Conservation (phyloP, 768 basidiomycete species). For the Amanita subjunquillea region DNA sequence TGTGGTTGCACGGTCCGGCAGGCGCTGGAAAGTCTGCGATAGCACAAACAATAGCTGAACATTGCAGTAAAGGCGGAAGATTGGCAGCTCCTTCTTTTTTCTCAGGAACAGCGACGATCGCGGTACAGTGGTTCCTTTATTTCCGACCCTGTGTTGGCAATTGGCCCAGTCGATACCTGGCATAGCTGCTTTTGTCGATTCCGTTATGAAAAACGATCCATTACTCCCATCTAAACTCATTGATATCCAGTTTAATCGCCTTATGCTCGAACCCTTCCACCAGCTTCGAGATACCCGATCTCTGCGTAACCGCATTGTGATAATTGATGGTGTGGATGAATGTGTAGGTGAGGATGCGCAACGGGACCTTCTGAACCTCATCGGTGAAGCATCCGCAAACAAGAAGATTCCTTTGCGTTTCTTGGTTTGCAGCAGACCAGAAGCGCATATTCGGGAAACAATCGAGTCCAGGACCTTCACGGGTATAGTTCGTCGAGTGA, state of each 20-base stretch:
- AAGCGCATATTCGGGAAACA: not conserved
- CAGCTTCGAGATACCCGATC: not conserved
- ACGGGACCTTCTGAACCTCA: not conserved
- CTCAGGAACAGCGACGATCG: not conserved
- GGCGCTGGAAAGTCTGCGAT: not conserved
- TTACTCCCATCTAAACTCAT: not conserved
- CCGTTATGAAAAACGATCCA: not conserved
- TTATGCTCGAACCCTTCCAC: not conserved
- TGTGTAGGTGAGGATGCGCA: not conserved
- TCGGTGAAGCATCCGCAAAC: not conserved
- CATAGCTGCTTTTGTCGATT: not conserved
- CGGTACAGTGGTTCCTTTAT: not conserved
- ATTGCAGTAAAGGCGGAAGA: not conserved
- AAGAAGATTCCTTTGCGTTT: not conserved
- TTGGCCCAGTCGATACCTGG: not conserved
- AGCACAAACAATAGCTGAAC: not conserved
- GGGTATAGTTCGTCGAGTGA: not conserved
- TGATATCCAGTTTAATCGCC: not conserved
- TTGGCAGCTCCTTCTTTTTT: not conserved
- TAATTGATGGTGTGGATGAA: conserved; percentile 2
- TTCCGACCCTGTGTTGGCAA: not conserved
- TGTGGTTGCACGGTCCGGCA: not conserved
- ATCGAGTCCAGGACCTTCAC: not conserved
- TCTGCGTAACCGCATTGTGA: not conserved
- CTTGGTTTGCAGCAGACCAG: not conserved